Evolutionary conservation across 768 basidiomycete genomes (phyloP).

Genomic region (Tylopilus vinaceipallidus): DNA sequence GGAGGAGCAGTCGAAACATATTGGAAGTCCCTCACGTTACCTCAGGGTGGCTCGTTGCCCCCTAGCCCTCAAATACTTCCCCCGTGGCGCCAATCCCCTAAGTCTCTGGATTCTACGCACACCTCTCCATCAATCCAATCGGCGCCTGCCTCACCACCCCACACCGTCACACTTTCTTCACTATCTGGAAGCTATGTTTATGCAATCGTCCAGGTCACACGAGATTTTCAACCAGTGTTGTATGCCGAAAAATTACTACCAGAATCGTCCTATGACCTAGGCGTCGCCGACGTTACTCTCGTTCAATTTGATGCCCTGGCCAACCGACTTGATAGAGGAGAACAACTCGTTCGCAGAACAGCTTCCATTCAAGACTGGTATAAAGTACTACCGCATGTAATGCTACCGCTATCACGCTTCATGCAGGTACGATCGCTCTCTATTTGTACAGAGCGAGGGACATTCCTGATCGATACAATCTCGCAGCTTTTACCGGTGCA

Average conservation of each 20-base stretch:
- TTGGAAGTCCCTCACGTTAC: slow-evolving; percentile 77
- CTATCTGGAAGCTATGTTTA: slow-evolving; percentile 87
- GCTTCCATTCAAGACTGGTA: slow-evolving; percentile 45
- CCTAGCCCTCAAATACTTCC: slow-evolving; percentile 37
- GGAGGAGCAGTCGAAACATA: slow-evolving; percentile 97
- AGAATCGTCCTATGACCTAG: slow-evolving; percentile 66
- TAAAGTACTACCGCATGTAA: slow-evolving; percentile 44
- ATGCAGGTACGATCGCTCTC: slow-evolving; percentile 54
- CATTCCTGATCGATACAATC: slow-evolving; percentile 10
- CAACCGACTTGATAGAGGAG: slow-evolving; percentile 43
- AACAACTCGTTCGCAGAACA: slow-evolving; percentile 31
- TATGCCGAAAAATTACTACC: slow-evolving; percentile 78
- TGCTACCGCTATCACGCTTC: slow-evolving; percentile 75
- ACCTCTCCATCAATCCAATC: slow-evolving; percentile 72
- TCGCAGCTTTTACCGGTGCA: slow-evolving; percentile 54
- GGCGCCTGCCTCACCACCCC: slow-evolving; percentile 42
- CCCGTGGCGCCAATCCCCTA: slow-evolving; percentile 33
- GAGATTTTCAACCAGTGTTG: slow-evolving; percentile 87
- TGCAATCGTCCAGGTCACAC: slow-evolving; percentile 86
- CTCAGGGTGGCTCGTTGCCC: slow-evolving; percentile 29
- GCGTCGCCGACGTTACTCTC: slow-evolving; percentile 81
- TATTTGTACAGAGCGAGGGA: slow-evolving; percentile 4
- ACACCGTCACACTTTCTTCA: slow-evolving; percentile 82
- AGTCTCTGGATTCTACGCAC: slow-evolving; percentile 51
- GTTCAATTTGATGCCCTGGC: slow-evolving; percentile 77